A percentile compares a stretch with the other conserved stretches of the same genome.
Conservation (phyloP, 2,329 filamentous ascomycete genomes). For the Didymella pinodella region DNA sequence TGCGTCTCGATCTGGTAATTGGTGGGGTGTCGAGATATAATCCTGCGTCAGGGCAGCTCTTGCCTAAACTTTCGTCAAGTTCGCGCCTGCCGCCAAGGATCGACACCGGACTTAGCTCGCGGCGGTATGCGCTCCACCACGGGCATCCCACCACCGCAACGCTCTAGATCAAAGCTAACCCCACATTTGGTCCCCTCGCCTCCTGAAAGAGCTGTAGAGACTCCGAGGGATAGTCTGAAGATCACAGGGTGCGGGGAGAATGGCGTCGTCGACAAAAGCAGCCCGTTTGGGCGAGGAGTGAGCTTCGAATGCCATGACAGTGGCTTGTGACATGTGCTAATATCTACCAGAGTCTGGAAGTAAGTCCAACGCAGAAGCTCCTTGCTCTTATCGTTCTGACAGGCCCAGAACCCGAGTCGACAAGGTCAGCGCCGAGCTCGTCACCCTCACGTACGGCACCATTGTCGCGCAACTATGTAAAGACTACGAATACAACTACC, state of each 20-base stretch:
- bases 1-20: conserved; percentile 4
- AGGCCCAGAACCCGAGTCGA: conserved; percentile 82
- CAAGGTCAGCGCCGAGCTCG: conserved; percentile 97
- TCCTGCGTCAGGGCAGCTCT: conserved; percentile 16
- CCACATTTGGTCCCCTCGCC: conserved; percentile 4
- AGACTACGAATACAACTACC: conserved; percentile 93
- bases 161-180: conserved; percentile 7
- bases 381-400: conserved; percentile 33
- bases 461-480: conserved; percentile 96
- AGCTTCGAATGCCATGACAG: conserved; percentile 49
- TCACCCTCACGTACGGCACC: conserved; percentile 96
- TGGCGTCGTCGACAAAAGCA: conserved; percentile 68
- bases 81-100: conserved; percentile 18
- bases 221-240: neutral
- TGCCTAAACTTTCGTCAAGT: conserved; percentile 17
- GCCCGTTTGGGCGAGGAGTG: conserved; percentile 78
- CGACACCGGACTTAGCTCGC: conserved; percentile 19
- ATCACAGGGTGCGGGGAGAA: conserved; percentile 26
- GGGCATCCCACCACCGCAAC: conserved; percentile 5
- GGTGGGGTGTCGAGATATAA: conserved; percentile 12
- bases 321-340: conserved; percentile 43
- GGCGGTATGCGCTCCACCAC: conserved; percentile 10
- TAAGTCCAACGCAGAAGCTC: conserved; percentile 59
- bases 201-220: neutral
- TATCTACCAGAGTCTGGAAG: conserved; percentile 82